A percentile compares a stretch with the other conserved stretches of the same genome.
Conservation (phyloP, 2,329 filamentous ascomycete genomes). For the Leptographium flavum region DNA sequence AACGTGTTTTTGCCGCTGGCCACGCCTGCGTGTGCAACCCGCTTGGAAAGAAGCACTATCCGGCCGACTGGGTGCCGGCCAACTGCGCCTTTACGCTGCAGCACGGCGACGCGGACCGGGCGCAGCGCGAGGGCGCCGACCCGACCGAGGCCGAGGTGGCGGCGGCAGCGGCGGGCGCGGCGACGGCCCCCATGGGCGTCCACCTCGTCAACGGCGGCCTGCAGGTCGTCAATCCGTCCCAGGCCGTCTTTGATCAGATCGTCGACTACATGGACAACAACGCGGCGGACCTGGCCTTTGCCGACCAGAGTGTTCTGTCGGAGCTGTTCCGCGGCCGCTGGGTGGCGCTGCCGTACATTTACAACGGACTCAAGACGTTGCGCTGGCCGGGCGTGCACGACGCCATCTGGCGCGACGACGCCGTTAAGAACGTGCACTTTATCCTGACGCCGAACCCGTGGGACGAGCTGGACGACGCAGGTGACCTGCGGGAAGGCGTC, state of each 20-base stretch:
- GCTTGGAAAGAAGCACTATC: conserved; percentile 64
- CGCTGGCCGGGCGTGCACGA: conserved; percentile 32
- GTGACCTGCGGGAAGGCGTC: conserved; percentile 20
- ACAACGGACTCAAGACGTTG: conserved; percentile 50
- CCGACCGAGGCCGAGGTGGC: conserved; percentile 16
- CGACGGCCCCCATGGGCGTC: conserved; percentile 24
- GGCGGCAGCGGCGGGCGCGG: background rate
- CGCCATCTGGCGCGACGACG: conserved; percentile 41
- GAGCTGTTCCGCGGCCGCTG: conserved; percentile 40
- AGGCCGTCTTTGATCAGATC: conserved; percentile 33
- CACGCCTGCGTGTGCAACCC: conserved; percentile 85
- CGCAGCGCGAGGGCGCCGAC: conserved; percentile 30
- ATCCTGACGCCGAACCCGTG: conserved; percentile 46
- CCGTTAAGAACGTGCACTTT: conserved; percentile 47
- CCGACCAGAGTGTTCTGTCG: conserved; percentile 44
- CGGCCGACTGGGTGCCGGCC: conserved; percentile 46
- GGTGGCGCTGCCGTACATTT: conserved; percentile 44
- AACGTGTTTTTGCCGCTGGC: conserved; percentile 64
- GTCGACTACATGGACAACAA: conserved; percentile 31
- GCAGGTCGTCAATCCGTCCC: conserved; percentile 39
- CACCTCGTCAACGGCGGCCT: conserved; percentile 43
- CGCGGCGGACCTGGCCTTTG: conserved; percentile 36
- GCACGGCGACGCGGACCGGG: conserved; percentile 24
- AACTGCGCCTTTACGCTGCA: conserved; percentile 43
- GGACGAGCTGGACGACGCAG: conserved; percentile 33